phyloP scores from a whole-genome alignment of 257 asterid species.

The Datura wrightii region DNA sequence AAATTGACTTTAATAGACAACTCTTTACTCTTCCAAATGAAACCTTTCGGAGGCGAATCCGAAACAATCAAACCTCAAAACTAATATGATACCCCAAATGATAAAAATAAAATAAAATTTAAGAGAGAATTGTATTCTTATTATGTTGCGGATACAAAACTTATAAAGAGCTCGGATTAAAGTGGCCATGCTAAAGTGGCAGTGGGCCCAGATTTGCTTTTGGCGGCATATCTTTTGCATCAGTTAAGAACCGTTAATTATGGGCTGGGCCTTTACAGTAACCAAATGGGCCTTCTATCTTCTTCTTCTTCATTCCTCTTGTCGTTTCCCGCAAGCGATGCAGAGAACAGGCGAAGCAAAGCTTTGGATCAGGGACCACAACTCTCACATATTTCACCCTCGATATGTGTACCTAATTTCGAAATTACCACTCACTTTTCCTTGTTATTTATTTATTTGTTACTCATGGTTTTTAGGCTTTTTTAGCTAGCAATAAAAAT shows the following conservation, averaged over 20 bases:
- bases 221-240: conserved; percentile 14
- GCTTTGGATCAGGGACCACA: neutral
- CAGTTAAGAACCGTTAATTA: conserved; percentile 3
- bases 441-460: neutral
- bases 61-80: neutral
- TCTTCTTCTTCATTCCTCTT: neutral
- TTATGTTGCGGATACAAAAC: neutral
- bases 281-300: conserved; percentile 1
- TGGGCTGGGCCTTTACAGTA: neutral
- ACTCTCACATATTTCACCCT: neutral
- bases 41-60: neutral
- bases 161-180: too few species aligned
- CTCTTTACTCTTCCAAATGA: neutral
- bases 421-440: neutral
- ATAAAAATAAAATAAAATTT: neutral
- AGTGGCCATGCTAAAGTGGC: neutral
- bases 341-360: conserved; percentile 6
- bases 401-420: neutral
- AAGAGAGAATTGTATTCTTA: neutral
- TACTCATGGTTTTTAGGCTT: neutral
- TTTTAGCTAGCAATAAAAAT: neutral
- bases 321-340: conserved; percentile 35
- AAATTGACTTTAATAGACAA: neutral
- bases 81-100: neutral
- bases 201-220: conserved; percentile 21